Evolutionary conservation across 257 asterid species (phyloP), one percentile per base, ranked within the genome.

Genomic region (Forsythia suspensa): DNA sequence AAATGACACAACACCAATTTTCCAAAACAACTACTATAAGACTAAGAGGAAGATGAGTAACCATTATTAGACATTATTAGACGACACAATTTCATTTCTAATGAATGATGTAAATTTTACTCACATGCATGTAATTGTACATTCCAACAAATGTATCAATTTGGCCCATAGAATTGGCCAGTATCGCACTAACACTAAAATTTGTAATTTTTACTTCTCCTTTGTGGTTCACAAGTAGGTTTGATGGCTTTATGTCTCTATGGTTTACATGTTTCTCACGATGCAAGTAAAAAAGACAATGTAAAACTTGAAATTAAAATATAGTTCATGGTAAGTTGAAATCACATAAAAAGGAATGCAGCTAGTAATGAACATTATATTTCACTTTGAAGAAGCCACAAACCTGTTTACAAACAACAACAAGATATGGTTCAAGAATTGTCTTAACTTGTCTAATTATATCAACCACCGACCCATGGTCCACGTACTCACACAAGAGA

Each of bases 111-210:
- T 24, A 41, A 69, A 73, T 24, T 78, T 8, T 70, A 90, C 94
- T 79, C 73, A 90, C 99, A n/a, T 98, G 97, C 99, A 94, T 96
- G 89, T 96, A 96, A 84, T 94, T 94, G 81, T 91, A 96, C 18
- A 98, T 96, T 51, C 99, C 99, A 75, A 96, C 98, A 82, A 96
- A 96, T 41, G 99, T 96, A 80, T 94, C 96, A 24, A 97, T 82
- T 80, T 93, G 97, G 52, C 98, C 98, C 97, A 92, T 92, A 74
- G 98, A 93, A 84, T 82, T 94, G 46, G 95, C 98, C 82, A 96
- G 91, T 97, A 96, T 89, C 40, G 98, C 99, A 83, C 99, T 96
- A 48, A 96, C 99, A 46, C 99, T 98, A 82, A 96, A 96, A 85
- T 96, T 98, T 61, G 99, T 90, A 80, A 96, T 92, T 87, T 96